These are phyloP conservation scores for Xerocomus minutiporus DNA, from an alignment of 1,284 basidiomycete species.

Conservation along the genomic window DNA sequence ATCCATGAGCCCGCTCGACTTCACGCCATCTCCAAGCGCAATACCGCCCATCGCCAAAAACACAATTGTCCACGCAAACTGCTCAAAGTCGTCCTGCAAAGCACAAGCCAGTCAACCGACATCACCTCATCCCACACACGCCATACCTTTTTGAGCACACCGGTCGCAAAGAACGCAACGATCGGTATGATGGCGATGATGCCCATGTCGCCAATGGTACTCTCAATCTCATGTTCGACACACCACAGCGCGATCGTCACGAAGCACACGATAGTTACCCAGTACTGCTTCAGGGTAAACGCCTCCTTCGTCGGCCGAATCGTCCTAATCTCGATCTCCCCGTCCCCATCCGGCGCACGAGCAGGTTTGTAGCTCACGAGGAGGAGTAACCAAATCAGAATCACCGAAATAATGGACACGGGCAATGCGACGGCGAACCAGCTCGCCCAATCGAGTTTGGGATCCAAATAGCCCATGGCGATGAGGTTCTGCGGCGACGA, in stretches of 20 bases:
- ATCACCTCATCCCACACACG: background rate
- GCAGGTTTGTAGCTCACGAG: conserved; percentile 78
- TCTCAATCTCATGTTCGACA: conserved; percentile 78
- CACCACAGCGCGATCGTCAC: conserved; percentile 91
- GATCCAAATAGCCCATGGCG: conserved; percentile 85
- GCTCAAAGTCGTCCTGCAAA: conserved; percentile 86
- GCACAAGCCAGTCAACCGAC: background rate
- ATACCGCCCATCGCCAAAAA: conserved; percentile 99
- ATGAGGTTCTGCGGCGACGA: conserved; percentile 98
- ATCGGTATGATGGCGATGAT: conserved; percentile 94
- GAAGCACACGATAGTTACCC: conserved; percentile 83
- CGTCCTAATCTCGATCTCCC: conserved; percentile 75
- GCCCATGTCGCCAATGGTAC: conserved; percentile 91
- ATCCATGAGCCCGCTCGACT: conserved; percentile 82
- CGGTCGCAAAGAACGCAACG: conserved; percentile 92
- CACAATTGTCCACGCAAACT: conserved; percentile 91
- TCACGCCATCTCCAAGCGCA: conserved; percentile 91
- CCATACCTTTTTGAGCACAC: conserved; percentile 85
- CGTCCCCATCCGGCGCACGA: conserved; percentile 68
- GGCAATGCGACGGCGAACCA: conserved; percentile 97
- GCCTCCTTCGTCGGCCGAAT: conserved; percentile 77
- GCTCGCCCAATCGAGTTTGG: conserved; percentile 80
- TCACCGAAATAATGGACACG: conserved; percentile 79
- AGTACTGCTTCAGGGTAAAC: conserved; percentile 86
- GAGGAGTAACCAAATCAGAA: conserved; percentile 90